Conservation (phyloP, 208 protist genomes). For the Trichomonas vaginalis region DNA sequence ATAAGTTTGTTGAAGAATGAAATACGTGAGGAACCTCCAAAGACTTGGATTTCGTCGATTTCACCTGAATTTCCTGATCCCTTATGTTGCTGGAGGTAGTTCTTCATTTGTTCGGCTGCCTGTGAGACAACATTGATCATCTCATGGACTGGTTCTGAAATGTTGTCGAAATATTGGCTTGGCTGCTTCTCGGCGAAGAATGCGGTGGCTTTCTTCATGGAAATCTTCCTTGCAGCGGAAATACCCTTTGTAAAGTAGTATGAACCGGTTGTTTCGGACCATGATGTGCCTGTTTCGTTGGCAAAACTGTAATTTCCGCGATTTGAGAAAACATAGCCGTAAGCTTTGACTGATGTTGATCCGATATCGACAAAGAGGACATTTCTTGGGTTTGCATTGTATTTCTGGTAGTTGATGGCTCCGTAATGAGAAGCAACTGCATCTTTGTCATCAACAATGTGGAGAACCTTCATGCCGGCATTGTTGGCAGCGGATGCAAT, state of each 20-base stretch:
- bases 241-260: not conserved
- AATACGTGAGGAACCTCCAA: not conserved
- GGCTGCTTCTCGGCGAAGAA: too few relatives aligned
- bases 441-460: not conserved
- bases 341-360: not conserved
- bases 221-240: not conserved
- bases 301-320: not conserved
- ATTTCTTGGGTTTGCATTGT: not conserved
- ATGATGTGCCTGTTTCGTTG: not conserved
- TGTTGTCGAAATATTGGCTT: not conserved
- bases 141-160: not conserved
- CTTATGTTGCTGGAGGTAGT: not conserved
- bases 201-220: not conserved
- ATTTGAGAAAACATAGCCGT: not conserved
- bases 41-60: not conserved
- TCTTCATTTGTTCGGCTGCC: not conserved
- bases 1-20: not conserved
- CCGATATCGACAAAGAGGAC: not conserved
- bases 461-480: not conserved
- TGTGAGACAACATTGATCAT: not conserved
- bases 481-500: not conserved
- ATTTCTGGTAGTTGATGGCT: not conserved
- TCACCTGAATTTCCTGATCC: not conserved
- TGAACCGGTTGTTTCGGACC: not conserved
- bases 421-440: not conserved